A percentile compares a stretch with the other conserved stretches of the same genome.
phyloP scores from a whole-genome alignment of 306 rosid species.

The Dalbergia cultrata region DNA sequence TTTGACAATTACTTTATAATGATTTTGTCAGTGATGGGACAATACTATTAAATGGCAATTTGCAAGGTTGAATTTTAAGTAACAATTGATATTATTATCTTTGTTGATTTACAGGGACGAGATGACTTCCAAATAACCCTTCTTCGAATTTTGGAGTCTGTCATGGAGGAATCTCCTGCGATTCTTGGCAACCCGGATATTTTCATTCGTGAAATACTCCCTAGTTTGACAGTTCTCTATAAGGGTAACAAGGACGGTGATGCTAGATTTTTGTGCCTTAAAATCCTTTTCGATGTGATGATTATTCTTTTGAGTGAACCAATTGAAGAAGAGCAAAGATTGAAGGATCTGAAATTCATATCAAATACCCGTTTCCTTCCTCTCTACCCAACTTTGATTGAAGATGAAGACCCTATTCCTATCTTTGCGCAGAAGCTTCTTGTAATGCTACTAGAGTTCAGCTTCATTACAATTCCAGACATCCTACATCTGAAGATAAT shows the following conservation, averaged over 20 bases:
- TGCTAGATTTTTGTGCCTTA: constrained; percentile 96
- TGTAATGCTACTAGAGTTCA: constrained; percentile 90
- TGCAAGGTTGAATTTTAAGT: constrained; percentile 31
- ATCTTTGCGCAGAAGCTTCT: constrained; percentile 96
- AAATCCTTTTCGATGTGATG: constrained; percentile 86
- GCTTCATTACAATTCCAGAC: constrained; percentile 79
- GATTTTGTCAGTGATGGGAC: constrained; percentile 19
- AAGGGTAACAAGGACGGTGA: constrained; percentile 97
- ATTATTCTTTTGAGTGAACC: constrained; percentile 80
- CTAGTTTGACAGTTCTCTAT: constrained; percentile 89
- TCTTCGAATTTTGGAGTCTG: constrained; percentile 86
- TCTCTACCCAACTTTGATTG: constrained; percentile 88
- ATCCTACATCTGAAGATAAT: constrained; percentile 86
- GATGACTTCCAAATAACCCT: constrained; percentile 97
- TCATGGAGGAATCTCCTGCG: constrained; percentile 75
- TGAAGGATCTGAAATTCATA: constrained; percentile 71
- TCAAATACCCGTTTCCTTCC: constrained; percentile 85
- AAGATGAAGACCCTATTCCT: constrained; percentile 97
- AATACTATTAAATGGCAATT: constrained; percentile 22
- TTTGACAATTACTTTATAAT: not conserved
- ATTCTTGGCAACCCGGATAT: constrained; percentile 75
- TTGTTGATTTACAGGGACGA: constrained; percentile 78
- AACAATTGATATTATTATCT: constrained; percentile 45
- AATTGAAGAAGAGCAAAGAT: constrained; percentile 71
- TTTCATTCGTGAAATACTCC: constrained; percentile 83